These are phyloP conservation scores for Omphalotus guepiniiformis DNA, from an alignment of 768 basidiomycete genomes.

Conservation along the genomic window DNA sequence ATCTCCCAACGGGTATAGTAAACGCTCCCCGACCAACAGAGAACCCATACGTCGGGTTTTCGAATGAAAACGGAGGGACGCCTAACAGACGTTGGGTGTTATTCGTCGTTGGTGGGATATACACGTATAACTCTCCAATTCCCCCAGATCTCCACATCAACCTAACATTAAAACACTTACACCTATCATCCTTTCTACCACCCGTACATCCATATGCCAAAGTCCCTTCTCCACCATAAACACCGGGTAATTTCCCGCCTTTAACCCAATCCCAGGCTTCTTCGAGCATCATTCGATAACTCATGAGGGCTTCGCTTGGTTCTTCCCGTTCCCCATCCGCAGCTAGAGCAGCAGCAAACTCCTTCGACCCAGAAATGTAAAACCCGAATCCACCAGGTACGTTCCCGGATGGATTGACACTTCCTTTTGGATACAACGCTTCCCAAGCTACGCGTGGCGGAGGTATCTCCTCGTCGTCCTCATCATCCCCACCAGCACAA, in stretches of 20 bases:
- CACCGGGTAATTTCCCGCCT: conserved; percentile 74
- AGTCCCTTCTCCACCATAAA: conserved; percentile 57
- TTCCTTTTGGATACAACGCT: conserved; percentile 55
- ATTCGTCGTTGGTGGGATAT: conserved; percentile 47
- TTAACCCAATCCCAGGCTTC: conserved; percentile 63
- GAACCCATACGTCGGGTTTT: conserved; percentile 57
- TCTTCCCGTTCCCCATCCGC: conserved; percentile 13
- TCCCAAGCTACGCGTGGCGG: conserved; percentile 48
- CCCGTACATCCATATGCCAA: conserved; percentile 64
- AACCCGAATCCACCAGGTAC: conserved; percentile 67
- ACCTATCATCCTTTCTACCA: conserved; percentile 57
- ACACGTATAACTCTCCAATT: conserved; percentile 65
- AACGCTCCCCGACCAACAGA: conserved; percentile 67
- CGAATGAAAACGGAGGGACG: conserved; percentile 45
- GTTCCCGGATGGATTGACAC: conserved; percentile 49
- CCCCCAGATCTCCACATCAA: conserved; percentile 69
- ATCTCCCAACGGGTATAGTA: conserved; percentile 44
- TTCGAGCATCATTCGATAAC: conserved; percentile 65
- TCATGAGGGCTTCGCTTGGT: conserved; percentile 54
- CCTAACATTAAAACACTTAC: conserved; percentile 63
- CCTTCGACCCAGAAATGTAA: conserved; percentile 53
- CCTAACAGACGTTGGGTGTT: conserved; percentile 40
- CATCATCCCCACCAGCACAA: background rate
- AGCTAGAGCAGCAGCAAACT: conserved; percentile 32
- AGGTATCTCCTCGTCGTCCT: conserved; percentile 7